phyloP scores from a whole-genome alignment of 2,329 filamentous ascomycete species.

The Fusarium equiseti region DNA sequence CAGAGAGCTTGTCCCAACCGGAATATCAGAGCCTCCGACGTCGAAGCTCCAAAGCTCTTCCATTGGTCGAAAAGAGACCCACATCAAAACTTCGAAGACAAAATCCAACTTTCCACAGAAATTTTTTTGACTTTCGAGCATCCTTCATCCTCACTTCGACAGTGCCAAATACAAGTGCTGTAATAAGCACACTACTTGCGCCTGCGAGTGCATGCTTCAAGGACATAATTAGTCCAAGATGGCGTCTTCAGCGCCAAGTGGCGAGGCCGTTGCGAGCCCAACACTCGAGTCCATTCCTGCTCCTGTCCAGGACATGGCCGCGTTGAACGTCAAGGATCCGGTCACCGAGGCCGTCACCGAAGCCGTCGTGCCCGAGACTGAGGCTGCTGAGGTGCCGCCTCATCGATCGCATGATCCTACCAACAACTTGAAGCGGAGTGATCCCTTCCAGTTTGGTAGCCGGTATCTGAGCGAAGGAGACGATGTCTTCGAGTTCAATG shows the following conservation, averaged over 20 bases:
- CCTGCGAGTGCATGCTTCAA: slow-evolving; percentile 45
- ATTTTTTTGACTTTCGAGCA: slow-evolving; percentile 38
- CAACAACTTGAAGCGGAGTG: slow-evolving; percentile 84
- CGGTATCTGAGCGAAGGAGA: slow-evolving; percentile 86
- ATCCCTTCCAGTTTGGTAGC: slow-evolving; percentile 96
- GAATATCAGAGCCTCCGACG: slow-evolving; percentile 16
- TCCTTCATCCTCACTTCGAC: slow-evolving; percentile 38
- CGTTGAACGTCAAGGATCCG: slow-evolving; percentile 46
- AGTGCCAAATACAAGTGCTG: slow-evolving; percentile 33
- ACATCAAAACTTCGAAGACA: slow-evolving; percentile 41
- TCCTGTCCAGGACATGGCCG: slow-evolving; percentile 43
- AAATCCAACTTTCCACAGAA: slow-evolving; percentile 40
- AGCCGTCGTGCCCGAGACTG: slow-evolving; percentile 26
- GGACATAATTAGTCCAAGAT: slow-evolving; percentile 35
- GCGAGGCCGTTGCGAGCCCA: slow-evolving; percentile 35
- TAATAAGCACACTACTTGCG: slow-evolving; percentile 36
- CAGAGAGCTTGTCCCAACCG: slow-evolving; percentile 5
- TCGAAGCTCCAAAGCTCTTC: fast-evolving
- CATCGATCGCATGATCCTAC: slow-evolving; percentile 78
- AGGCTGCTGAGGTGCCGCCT: slow-evolving; percentile 57
- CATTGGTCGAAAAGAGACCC: background rate
- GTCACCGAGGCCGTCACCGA: slow-evolving; percentile 33
- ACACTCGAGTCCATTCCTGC: slow-evolving; percentile 36
- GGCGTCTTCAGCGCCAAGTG: slow-evolving; percentile 44
- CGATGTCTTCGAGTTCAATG: slow-evolving; percentile 96